Base-by-base conservation (phyloP, 1,284 basidiomycete species). In the Cutaneotrichosporon sp. region DNA sequence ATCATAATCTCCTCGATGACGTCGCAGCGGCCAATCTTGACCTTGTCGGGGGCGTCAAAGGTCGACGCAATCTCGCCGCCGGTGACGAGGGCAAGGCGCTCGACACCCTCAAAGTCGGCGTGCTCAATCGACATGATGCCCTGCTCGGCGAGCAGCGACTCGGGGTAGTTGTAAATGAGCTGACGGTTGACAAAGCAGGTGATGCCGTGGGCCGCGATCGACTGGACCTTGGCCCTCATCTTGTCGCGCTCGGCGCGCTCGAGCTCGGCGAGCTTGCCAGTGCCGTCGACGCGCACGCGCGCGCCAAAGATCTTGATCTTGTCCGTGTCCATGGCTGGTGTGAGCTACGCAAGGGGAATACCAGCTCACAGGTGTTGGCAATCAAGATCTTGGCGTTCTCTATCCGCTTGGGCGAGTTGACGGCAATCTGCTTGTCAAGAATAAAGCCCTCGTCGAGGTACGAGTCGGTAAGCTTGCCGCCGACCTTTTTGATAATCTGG, bases 231-330 rank as follows among this genome's bases (percentile, higher is more conserved):
- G 67, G 88, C 89, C 84, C 97, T 97, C 96, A 99, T 99, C 86
- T 99, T 99, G 83, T 98, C 96, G 75, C 89, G 85, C 82, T 98
- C 96, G 7, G 96, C 96, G 16, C 95, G 88, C 81, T 99, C 97
- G 8, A 99, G 88, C 80, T 99, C 97, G 30, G 97, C 97, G 5
- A 99, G 87, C 83, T 99, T 97, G 63, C 93, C 90, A 0, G 97
- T 97, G 38, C 92, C 86, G 73, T 98, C 94, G 14, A 99, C 96
- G 79, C 95, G 92, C 61, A 99, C 89, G 34, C 94, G 87, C 0
- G 97, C 96, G 59, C 96, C 97, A 74, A 99, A 99, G 63, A 99
- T 90, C 83, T 99, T 99, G 84, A 99, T 97, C 83, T 99, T 99
- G 83, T 99, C 97, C 36, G 97, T 99, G 83, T 99, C 96, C 97